Evolutionary conservation across 345 rosid genomes (phyloP).

Genomic region (Murraya koenigii): DNA sequence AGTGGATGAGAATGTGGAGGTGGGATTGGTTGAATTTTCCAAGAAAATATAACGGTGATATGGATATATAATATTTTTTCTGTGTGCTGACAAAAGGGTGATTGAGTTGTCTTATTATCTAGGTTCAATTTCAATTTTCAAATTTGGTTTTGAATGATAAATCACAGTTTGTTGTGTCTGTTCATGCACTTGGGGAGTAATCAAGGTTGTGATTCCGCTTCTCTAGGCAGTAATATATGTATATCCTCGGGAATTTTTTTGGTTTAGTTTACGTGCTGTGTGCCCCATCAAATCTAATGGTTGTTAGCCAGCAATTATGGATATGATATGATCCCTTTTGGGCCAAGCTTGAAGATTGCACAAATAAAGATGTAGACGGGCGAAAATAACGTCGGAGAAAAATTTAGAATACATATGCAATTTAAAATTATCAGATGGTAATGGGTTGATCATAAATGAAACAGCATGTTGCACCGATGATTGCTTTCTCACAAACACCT

Average conservation of each 20-base stretch:
- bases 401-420: no score
- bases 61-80: no score
- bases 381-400: no score
- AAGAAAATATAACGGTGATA: background rate
- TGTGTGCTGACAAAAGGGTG: no score
- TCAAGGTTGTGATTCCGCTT: background rate
- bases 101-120: conserved; percentile 10
- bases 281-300: background rate
- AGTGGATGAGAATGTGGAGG: background rate
- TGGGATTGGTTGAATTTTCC: conserved; percentile 14
- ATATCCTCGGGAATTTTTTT: background rate
- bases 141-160: background rate
- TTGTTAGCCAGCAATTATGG: background rate
- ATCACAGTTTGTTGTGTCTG: background rate
- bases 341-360: background rate
- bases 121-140: conserved; percentile 3
- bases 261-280: background rate
- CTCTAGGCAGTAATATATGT: background rate
- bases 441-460: no score
- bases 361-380: background rate
- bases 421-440: no score
- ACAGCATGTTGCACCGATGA: background rate
- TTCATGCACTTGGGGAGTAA: background rate
- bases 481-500: background rate
- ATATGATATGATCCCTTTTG: no score